Evolutionary conservation across 2,329 filamentous ascomycete species (phyloP).

Genomic region (Thelonectria olida): DNA sequence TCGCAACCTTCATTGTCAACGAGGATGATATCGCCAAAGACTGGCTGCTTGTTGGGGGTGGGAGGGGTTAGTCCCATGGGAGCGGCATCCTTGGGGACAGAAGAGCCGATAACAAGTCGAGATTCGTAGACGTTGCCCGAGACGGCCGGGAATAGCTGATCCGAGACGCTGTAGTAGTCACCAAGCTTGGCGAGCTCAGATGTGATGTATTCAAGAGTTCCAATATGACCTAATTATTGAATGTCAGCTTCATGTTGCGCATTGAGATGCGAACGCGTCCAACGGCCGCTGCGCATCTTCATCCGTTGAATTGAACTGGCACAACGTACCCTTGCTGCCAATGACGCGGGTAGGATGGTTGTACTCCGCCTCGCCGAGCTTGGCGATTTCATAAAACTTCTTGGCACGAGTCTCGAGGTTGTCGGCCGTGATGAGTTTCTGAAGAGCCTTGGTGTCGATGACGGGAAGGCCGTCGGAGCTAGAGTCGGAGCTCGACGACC

Average conservation of each 20-base stretch:
- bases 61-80: slow-evolving; percentile 75
- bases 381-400: slow-evolving; percentile 69
- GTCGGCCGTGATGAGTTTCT: slow-evolving; percentile 63
- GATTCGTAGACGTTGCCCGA: slow-evolving; percentile 68
- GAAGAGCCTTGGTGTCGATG: slow-evolving; percentile 64
- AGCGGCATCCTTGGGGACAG: slow-evolving; percentile 58
- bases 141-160: slow-evolving; percentile 71
- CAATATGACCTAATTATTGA: slow-evolving; percentile 62
- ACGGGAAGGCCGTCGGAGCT: slow-evolving; percentile 47
- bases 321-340: slow-evolving; percentile 65
- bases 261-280: neutral
- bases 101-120: slow-evolving; percentile 63
- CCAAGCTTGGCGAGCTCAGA: slow-evolving; percentile 62
- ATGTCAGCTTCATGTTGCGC: slow-evolving; percentile 15
- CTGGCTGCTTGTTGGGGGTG: slow-evolving; percentile 66
- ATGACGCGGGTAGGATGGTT: slow-evolving; percentile 77
- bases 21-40: slow-evolving; percentile 67
- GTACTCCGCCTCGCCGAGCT: slow-evolving; percentile 67
- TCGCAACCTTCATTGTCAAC: slow-evolving; percentile 72
- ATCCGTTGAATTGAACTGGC: neutral
- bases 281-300: neutral
- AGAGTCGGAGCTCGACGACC: slow-evolving; percentile 21
- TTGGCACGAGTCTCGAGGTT: slow-evolving; percentile 68
- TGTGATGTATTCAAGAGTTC: slow-evolving; percentile 71
- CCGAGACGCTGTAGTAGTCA: slow-evolving; percentile 69